Evolutionary conservation across 148 eudicot species (phyloP), one percentile per base, ranked within the genome.

Genomic region (Suaeda aralocaspica): DNA sequence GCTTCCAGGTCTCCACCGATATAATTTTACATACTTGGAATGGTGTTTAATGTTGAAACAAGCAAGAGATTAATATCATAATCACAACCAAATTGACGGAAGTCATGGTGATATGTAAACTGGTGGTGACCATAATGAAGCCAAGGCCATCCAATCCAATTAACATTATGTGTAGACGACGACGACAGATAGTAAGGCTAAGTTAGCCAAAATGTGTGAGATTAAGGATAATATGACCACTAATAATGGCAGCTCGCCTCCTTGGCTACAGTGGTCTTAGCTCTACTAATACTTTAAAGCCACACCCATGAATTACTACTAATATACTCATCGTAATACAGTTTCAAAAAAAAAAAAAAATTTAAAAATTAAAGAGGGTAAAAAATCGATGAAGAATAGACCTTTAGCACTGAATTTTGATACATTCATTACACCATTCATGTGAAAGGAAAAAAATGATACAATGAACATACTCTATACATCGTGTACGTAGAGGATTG

Each of bases 201-300:
- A 85, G 74, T 66, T 85, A 48, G n/a, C n/a, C n/a, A n/a, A n/a
- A n/a, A n/a, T n/a, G n/a, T 82, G 86, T 71, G 94, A 88, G 45
- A 73, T 92, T 25, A 84, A 88, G 67, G 96, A 88, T 33, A 55
- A 77, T 36, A 76, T 85, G 77, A 84, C 61, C 44, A 64, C 70
- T 4, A 77, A n/a, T n/a, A n/a, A 68, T 45, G 81, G 76, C 9
- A 71, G 59, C 73, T 78, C 90, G 6, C 82, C 93, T 48, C 81
- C 83, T 34, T 91, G 95, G 97, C 80, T 91, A 61, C 97, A 84
- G 46, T 46, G 96, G 98, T 34, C 81, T 89, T 79, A 86, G 90
- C 59, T 79, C 95, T 21, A 72, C 78, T 25, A 73, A 82, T 15
- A 12, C 16, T 71, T 82, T 72, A 49, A 81, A 73, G 58, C 74